Base-by-base conservation (phyloP, 208 protist genomes). In the Leishmania major region DNA sequence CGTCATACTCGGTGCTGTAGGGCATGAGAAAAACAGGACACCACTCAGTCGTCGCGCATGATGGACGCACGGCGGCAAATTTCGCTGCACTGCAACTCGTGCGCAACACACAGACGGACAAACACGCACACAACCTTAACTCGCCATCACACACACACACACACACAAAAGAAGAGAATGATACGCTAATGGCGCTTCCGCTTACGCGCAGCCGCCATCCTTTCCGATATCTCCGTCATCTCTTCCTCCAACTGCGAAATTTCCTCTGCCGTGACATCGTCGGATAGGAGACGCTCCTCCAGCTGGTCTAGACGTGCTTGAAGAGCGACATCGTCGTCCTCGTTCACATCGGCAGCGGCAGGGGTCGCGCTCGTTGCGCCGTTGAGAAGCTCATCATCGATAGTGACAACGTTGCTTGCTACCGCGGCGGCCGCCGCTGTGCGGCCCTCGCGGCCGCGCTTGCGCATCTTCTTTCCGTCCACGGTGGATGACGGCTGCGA, bases 251-350 rank as follows among this genome's bases (percentile, higher is more conserved):
- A 80, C 43, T 85, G 87, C 40, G 85, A 75, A 5, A 97, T 89
- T 80, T 97, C 92, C 70, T 96, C 93, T 3, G 89, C 86, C 11
- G 95, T 95, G 37, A 91, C 79, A 76, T 97, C 91, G n/a, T 89
- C 89, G 2, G 93, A 84, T 37, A 88, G 71, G 64, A 97, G 90
- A 15, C 90, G 90, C 66, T 87, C 87, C 81, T 96, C 90, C 45
- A 97, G 80, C 76, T 92, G 87, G 72, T 91, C 89, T 8, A 96
- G 81, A 5, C 91, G 87, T 1, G 76, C 80, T 73, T 95, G 92
- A 17, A 92, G 75, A 67, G 77, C 83, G 57, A 85, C 84, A n/a
- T 87, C 77, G 35, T 75, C 85, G 19, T 88, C 79, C 35, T 55
- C 77, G 45, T 59, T 78, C 7, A 62, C 60, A 3, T 67, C 55